Percentiles rank a stretch among this genome's conserved stretches.
Conservation (phyloP, 257 asterid species). For the Solanum ossicruentum region DNA sequence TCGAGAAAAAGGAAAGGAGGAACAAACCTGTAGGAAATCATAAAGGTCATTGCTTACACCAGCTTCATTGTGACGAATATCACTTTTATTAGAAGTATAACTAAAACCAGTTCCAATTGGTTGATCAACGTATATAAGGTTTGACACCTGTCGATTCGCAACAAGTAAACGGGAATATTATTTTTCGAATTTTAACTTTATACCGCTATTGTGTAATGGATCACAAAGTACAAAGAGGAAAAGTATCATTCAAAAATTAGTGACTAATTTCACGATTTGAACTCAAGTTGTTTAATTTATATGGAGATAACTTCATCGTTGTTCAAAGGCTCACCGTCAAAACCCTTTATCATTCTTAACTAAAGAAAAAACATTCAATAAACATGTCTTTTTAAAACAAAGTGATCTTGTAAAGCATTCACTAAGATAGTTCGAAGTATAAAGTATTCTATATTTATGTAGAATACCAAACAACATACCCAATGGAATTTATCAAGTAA, state of each 20-base stretch:
- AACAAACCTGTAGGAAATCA: conserved; percentile 31
- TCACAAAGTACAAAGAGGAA: neutral
- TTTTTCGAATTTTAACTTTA: neutral
- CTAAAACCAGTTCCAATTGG: conserved; percentile 44
- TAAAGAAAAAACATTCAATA: neutral
- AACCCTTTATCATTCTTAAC: neutral
- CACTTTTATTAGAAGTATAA: conserved; percentile 8
- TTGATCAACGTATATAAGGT: conserved; percentile 34
- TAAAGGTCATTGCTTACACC: conserved; percentile 19
- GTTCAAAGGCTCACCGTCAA: neutral
- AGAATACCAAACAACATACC: too few relatives aligned
- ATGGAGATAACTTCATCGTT: neutral
- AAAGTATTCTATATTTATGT: neutral
- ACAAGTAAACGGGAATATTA: neutral
- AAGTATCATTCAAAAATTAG: neutral
- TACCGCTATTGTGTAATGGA: neutral
- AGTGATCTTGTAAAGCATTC: neutral
- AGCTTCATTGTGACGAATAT: conserved; percentile 6
- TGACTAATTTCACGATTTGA: neutral
- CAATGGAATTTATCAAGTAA: too few relatives aligned
- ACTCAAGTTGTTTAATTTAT: neutral
- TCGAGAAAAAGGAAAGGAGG: neutral
- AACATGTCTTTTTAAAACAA: neutral
- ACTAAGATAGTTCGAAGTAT: neutral
- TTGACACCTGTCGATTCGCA: conserved; percentile 14